A percentile compares a stretch with the other conserved stretches of the same genome.
Conservation (phyloP, 768 basidiomycete species). For the Phlegmacium glaucopus region DNA sequence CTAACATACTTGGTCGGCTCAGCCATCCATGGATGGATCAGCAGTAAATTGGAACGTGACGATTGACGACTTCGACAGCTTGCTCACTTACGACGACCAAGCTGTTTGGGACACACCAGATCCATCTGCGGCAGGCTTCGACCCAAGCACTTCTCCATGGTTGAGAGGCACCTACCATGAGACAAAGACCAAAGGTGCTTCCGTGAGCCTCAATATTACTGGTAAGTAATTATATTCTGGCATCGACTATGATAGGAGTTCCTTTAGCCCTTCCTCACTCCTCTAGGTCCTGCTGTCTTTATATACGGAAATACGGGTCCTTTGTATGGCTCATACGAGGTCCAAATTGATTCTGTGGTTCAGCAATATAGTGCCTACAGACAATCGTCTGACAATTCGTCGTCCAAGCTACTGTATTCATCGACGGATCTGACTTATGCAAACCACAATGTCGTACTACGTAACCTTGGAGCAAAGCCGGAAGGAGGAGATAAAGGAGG, state of each 20-base stretch:
- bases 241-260: too few relatives aligned
- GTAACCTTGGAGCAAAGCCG: constrained; percentile 34
- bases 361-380: constrained; percentile 30
- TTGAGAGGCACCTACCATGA: constrained; percentile 43
- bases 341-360: constrained; percentile 31
- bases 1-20: too few relatives aligned
- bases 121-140: constrained; percentile 37
- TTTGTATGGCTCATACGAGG: constrained; percentile 38
- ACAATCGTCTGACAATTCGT: constrained; percentile 23
- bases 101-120: constrained; percentile 42
- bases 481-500: constrained; percentile 32
- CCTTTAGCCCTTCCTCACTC: neutral
- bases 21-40: constrained; percentile 41
- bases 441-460: constrained; percentile 33
- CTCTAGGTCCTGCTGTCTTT: constrained; percentile 38
- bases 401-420: constrained; percentile 33
- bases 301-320: constrained; percentile 42
- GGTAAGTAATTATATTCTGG: too few relatives aligned
- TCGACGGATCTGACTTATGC: constrained; percentile 34
- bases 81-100: constrained; percentile 37
- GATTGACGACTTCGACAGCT: constrained; percentile 46
- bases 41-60: constrained; percentile 44
- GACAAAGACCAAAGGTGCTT: constrained; percentile 33
- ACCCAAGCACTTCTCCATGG: constrained; percentile 33
- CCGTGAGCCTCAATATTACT: constrained; percentile 41